phyloP scores from a whole-genome alignment of 768 basidiomycete genomes.

The Mycena vitilis region DNA sequence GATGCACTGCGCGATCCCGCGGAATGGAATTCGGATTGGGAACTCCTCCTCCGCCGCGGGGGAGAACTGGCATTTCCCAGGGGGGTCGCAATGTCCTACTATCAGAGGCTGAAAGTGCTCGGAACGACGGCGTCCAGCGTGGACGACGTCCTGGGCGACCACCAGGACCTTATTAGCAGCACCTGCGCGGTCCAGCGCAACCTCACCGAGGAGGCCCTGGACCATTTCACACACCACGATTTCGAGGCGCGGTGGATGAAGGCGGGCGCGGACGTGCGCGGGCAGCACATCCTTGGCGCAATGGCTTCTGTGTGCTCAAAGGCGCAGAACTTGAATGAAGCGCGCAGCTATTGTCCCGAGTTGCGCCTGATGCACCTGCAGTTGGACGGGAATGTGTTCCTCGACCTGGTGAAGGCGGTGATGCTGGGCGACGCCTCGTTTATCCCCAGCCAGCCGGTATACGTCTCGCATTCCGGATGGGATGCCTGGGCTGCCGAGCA shows the following conservation, averaged over 20 bases:
- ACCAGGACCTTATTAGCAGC: neutral
- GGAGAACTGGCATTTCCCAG: neutral
- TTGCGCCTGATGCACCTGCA: conserved; percentile 18
- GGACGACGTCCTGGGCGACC: neutral
- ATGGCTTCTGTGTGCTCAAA: conserved; percentile 25
- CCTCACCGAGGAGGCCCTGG: conserved; percentile 21
- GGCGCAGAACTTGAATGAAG: conserved; percentile 20
- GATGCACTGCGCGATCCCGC: conserved; percentile 26
- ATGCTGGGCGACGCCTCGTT: conserved; percentile 24
- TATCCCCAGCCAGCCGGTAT: conserved; percentile 15
- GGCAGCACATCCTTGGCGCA: conserved; percentile 17
- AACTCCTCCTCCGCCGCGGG: conserved; percentile 3
- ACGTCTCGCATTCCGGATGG: conserved; percentile 15
- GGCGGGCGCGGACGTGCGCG: conserved; percentile 19
- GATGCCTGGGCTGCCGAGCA: conserved; percentile 10
- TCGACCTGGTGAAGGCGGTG: conserved; percentile 16
- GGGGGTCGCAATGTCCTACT: neutral
- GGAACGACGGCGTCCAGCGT: neutral
- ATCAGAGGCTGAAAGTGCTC: neutral
- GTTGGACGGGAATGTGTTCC: conserved; percentile 26
- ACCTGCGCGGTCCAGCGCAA: conserved; percentile 32
- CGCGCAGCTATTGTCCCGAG: conserved; percentile 20
- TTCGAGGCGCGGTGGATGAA: conserved; percentile 27
- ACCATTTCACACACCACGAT: conserved; percentile 9
- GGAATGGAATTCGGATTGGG: conserved; percentile 35